Base-by-base conservation (phyloP, 2,329 filamentous ascomycete genomes). In the Fusarium sp. region DNA sequence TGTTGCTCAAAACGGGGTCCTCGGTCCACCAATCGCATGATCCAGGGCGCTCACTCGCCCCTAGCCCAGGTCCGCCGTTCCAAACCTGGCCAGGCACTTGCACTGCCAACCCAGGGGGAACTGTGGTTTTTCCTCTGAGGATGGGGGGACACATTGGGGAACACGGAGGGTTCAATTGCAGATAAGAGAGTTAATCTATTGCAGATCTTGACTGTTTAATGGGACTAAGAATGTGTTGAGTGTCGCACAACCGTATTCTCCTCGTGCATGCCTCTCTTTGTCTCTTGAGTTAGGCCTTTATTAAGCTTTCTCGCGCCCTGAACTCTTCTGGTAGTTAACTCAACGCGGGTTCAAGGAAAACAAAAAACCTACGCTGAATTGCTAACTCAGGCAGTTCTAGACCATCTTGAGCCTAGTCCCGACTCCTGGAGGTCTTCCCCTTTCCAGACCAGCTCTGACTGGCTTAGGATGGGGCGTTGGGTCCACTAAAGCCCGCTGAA, bases 21-120 rank as follows among this genome's bases (percentile, higher is more conserved):
- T 61, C 42, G 35, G 49, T 58, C 62, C 67, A 57, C 71, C 71
- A 73, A 73, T 73, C 66, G 47, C 42, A 47, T 44, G 57, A 44
- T 39, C 42, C 15, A 18, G 33, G 54, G 17, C 31, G 35, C 35
- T 57, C 46, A 47, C 31, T 66, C 39, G 33, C 63, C 65, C 57
- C 63, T 70, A 44, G 66, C 50, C 60, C 60, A 65, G 57, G 54
- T 73, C 54, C 66, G 44, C 55, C 56, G 65, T 36, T 44, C 33
- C 54, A 55, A 71, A 59, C 49, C 44, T 64, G 50, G 56, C 62
- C 33, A 27, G 39, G 27, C 11, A 46, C 29, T 20, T 33, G 33
- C 14, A 25, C 49, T 27, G 49, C 49, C 22, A 53, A 14, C 22
- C 33, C 31, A 27, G 36, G 62, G 67, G 57, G 64, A 50, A 50